Evolutionary conservation across 345 rosid species (phyloP).

Genomic region (Limnanthes douglasii): DNA sequence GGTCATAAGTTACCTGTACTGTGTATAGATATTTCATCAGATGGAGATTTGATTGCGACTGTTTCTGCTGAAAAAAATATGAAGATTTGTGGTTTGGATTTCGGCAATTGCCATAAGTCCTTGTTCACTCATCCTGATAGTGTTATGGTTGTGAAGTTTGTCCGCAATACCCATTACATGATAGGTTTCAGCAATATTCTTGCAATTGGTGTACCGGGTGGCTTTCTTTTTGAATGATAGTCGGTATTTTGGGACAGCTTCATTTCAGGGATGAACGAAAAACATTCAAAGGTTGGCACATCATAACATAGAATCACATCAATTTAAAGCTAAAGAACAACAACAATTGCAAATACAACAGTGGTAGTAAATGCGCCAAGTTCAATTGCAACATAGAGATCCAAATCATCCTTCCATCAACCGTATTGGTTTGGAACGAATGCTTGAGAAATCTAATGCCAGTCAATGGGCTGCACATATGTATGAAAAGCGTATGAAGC

Average conservation of each 20-base stretch:
- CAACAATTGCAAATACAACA: conserved; percentile 85
- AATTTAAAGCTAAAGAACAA: conserved; percentile 69
- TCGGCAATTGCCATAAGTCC: conserved; percentile 95
- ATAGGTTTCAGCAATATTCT: conserved; percentile 90
- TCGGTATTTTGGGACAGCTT: no score
- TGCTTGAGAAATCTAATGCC: conserved; percentile 67
- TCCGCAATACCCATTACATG: conserved; percentile 72
- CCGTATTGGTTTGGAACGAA: conserved; percentile 49
- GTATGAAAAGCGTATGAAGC: conserved; percentile 82
- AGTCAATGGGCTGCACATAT: conserved; percentile 79
- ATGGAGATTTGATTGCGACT: conserved; percentile 86
- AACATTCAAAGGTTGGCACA: no score
- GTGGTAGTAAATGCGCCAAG: conserved; percentile 61
- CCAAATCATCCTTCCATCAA: conserved; percentile 51
- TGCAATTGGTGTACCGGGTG: no score
- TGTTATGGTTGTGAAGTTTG: conserved; percentile 92
- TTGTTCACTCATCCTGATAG: conserved; percentile 93
- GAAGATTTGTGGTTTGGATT: conserved; percentile 96
- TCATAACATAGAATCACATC: conserved; percentile 50
- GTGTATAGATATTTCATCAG: conserved; percentile 90
- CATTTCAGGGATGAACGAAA: no score
- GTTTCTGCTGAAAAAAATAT: conserved; percentile 94
- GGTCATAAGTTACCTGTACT: conserved; percentile 94
- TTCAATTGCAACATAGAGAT: conserved; percentile 70
- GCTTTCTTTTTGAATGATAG: no score